A percentile compares a stretch with the other conserved stretches of the same genome.
Evolutionary conservation across 2,329 filamentous ascomycete genomes (phyloP).

Genomic region (Cytospora leucostoma): DNA sequence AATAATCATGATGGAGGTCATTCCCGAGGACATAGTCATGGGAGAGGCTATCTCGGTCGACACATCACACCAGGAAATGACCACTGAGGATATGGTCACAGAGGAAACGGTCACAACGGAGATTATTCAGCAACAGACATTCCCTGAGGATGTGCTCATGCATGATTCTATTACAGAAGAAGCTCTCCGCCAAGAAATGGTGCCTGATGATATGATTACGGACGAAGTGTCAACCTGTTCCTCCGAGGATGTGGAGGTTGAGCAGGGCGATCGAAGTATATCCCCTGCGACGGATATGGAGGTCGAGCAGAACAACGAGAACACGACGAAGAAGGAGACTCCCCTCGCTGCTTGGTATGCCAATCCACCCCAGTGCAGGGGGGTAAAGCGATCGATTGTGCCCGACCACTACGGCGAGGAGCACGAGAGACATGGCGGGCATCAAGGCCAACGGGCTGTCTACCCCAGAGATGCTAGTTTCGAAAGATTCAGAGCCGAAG

Average conservation of each 20-base stretch:
- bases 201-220: too few species aligned
- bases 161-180: background rate
- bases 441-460: background rate
- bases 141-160: background rate
- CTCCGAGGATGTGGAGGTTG: background rate
- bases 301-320: background rate
- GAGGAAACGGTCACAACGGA: too few species aligned
- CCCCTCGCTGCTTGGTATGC: background rate
- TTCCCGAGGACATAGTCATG: background rate
- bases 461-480: background rate
- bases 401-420: background rate
- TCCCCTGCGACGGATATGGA: background rate
- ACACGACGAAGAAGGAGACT: background rate
- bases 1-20: background rate
- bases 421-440: background rate
- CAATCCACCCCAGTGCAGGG: background rate
- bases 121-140: too few species aligned
- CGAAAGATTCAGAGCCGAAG: background rate
- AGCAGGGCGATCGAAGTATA: background rate
- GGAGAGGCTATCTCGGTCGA: background rate
- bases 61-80: too few species aligned
- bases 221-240: background rate
- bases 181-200: too few species aligned
- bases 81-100: too few species aligned
- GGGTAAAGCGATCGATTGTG: background rate